Conservation (phyloP, 176 grass and related monocot species). For the Hsuehochloa calcarea region DNA sequence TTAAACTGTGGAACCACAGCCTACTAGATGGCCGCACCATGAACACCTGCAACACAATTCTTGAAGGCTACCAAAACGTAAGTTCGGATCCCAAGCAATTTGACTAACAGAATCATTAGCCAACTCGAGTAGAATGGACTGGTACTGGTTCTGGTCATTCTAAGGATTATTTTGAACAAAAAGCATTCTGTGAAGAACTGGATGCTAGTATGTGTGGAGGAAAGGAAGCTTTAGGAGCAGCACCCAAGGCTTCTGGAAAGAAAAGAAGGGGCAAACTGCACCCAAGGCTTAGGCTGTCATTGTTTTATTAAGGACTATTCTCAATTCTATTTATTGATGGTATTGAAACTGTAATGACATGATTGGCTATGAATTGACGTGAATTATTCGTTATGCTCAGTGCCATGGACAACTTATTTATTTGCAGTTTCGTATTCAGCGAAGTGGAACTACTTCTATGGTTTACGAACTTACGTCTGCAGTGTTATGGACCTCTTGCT, state of each 20-base stretch:
- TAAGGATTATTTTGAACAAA: background rate
- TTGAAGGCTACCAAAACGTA: constrained; percentile 64
- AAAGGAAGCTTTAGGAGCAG: background rate
- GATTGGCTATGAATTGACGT: background rate
- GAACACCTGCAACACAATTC: constrained; percentile 70
- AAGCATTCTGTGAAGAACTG: background rate
- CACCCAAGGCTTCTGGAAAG: background rate
- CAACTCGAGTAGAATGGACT: background rate
- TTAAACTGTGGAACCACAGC: constrained; percentile 97
- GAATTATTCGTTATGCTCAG: background rate
- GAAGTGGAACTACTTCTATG: background rate
- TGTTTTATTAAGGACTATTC: background rate
- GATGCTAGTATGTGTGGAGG: background rate
- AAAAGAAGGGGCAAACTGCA: background rate
- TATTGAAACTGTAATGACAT: background rate
- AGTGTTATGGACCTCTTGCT: background rate
- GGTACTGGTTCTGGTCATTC: background rate
- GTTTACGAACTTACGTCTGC: background rate
- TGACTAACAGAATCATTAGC: background rate
- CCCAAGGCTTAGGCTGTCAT: background rate
- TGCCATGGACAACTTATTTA: background rate
- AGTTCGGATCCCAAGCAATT: constrained; percentile 38
- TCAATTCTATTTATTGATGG: constrained; percentile 10
- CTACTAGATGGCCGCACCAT: constrained; percentile 79
- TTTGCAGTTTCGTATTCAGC: background rate